Evolutionary conservation across 1,284 basidiomycete species (phyloP), one percentile per base, ranked within the genome.

Genomic region (Ganoderma resinaceum): DNA sequence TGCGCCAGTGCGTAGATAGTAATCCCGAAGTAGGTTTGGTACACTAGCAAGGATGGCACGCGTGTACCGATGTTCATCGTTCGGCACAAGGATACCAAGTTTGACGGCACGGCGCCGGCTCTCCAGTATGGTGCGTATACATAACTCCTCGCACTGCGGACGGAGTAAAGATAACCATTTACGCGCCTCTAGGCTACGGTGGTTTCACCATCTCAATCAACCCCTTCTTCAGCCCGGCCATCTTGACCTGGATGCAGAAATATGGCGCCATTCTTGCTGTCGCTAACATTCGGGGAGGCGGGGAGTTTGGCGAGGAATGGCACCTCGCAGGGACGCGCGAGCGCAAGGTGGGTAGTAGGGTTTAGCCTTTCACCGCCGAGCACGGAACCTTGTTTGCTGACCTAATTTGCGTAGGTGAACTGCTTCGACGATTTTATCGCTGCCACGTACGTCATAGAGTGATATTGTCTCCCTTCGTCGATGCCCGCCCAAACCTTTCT

Each of bases 1-100:
- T 26, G 26, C 23, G 23, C 14, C 12, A 14, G 14, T 18, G 7
- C 38, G 33, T 8, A 37, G 16, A 18, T 35, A 31, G 42, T 66
- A 26, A 63, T 16, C 12, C 31, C 3, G 9, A 1, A 35, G 26
- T 58, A 89, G 86, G 89, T 93, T 12, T 95, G 93, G 89, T 95
- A 91, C 75, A 78, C 83, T 26, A 91, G 89, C 79, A 93, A 92
- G 78, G 95, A 96, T 75, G 93, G 94, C 0, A 95, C 94, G 2
- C 86, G 85, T 62, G 84, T 96, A 40, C 94, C 95, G 2, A 95
- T 96, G 93, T 96, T 95, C 76, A 86, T 96, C 67, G 93, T 95
- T 37, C 86, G 89, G 62, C 92, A 92, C 76, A 92, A 92, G 77
- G 85, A 84, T 29, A 92, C 91, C 23, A 82, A 85, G 72, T 83